Conservation (phyloP, 139 green algal genomes). For the Tetraselmis chui region DNA sequence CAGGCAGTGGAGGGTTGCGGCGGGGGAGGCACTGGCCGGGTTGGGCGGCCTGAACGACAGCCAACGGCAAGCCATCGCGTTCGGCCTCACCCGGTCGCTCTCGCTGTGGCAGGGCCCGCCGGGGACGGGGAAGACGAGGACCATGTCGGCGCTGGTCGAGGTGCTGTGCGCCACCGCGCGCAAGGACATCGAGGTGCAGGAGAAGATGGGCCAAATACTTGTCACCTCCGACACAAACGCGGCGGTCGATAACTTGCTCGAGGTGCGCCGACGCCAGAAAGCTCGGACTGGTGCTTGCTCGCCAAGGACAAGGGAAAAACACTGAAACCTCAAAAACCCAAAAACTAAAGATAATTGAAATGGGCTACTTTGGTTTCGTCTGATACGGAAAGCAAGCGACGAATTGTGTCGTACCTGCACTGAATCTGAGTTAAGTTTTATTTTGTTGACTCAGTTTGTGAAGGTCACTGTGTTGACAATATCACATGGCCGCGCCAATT, state of each 20-base stretch:
- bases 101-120: conserved; percentile 52
- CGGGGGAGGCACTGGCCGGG: not conserved
- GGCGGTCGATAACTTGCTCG: conserved; percentile 85
- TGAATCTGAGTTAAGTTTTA: too few relatives aligned
- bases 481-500: too few relatives aligned
- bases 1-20: not conserved
- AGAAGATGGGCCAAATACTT: conserved; percentile 37
- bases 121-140: conserved; percentile 81
- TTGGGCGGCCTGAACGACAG: not conserved
- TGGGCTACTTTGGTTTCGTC: too few relatives aligned
- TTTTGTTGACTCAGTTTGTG: too few relatives aligned
- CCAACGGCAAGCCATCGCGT: not conserved
- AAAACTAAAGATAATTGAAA: too few relatives aligned
- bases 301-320: too few relatives aligned
- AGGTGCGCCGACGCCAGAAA: too few relatives aligned
- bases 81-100: not conserved
- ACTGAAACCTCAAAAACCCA: too few relatives aligned
- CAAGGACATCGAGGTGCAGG: not conserved
- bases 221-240: conserved; percentile 73
- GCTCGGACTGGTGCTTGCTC: too few relatives aligned
- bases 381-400: too few relatives aligned
- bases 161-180: conserved; percentile 25
- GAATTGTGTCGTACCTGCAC: too few relatives aligned
- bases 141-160: conserved; percentile 60
- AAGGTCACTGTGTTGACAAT: too few relatives aligned